Evolutionary conservation across 345 rosid species (phyloP).

Genomic region (Erucastrum elatum): DNA sequence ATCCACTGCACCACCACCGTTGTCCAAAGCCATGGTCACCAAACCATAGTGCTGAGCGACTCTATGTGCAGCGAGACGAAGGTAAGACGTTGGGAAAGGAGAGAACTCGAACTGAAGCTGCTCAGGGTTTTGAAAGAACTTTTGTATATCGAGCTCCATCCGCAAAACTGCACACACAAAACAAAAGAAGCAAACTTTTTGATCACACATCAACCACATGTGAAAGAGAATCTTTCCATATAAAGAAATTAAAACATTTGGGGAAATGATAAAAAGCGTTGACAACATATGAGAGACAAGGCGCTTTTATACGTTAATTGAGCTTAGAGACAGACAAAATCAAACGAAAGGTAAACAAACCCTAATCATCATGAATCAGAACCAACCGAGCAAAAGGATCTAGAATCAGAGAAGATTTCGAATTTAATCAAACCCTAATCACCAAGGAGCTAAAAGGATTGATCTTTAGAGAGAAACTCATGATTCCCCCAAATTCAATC

Average conservation of each 20-base stretch:
- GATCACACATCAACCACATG: conserved; percentile 15
- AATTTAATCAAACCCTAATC: not conserved
- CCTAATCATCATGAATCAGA: conserved; percentile 5
- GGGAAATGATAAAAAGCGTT: not conserved
- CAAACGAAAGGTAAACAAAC: not conserved
- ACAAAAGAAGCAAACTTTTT: conserved; percentile 11
- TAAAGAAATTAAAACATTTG: conserved; percentile 4
- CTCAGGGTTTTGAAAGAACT: conserved; percentile 73
- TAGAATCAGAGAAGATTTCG: not conserved
- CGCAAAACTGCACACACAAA: conserved; percentile 63
- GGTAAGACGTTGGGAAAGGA: conserved; percentile 90
- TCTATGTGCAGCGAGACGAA: conserved; percentile 95
- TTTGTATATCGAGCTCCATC: conserved; percentile 93
- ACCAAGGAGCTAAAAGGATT: not conserved
- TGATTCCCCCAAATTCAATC: not conserved
- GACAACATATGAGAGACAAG: not conserved
- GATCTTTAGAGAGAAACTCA: not conserved
- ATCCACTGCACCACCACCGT: conserved; percentile 49
- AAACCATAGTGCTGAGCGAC: conserved; percentile 98
- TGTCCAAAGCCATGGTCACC: conserved; percentile 83
- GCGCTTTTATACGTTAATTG: not conserved
- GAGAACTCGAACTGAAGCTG: conserved; percentile 81
- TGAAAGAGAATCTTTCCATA: conserved; percentile 11
- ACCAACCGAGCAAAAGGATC: not conserved
- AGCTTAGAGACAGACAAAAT: not conserved